These are phyloP conservation scores for Leccinum disarticulatum DNA, from an alignment of 768 basidiomycete genomes.

Conservation along the genomic window DNA sequence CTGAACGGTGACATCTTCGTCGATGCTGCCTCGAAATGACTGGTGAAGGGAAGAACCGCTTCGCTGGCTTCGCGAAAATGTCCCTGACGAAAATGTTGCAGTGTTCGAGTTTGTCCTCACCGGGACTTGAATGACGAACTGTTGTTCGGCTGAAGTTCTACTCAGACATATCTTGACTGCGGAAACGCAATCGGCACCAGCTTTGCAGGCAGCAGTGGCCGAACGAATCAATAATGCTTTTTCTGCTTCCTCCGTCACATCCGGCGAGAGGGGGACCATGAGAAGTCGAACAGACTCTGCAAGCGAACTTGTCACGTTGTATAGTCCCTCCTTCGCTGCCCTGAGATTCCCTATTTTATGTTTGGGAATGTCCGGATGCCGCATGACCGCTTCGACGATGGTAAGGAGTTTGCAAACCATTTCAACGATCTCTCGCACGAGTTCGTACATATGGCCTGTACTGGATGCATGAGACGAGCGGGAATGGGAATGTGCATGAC, in stretches of 20 bases:
- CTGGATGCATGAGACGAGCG: slow-evolving; percentile 88
- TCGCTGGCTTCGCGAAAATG: slow-evolving; percentile 42
- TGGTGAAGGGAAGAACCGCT: slow-evolving; percentile 40
- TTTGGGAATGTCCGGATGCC: slow-evolving; percentile 66
- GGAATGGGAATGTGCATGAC: slow-evolving; percentile 92
- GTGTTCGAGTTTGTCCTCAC: slow-evolving; percentile 44
- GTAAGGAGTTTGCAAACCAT: slow-evolving; percentile 89
- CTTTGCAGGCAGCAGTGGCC: slow-evolving; percentile 86
- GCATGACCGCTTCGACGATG: slow-evolving; percentile 86
- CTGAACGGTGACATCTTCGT: slow-evolving; percentile 64
- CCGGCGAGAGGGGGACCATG: slow-evolving; percentile 47
- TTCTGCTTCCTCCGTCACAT: slow-evolving; percentile 76
- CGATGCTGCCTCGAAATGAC: slow-evolving; percentile 38
- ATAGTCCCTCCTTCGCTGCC: slow-evolving; percentile 76
- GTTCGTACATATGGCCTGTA: slow-evolving; percentile 91
- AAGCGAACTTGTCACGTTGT: slow-evolving; percentile 80
- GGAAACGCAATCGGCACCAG: slow-evolving; percentile 85
- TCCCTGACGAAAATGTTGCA: slow-evolving; percentile 47
- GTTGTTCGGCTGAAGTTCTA: slow-evolving; percentile 57
- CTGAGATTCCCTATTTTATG: slow-evolving; percentile 66
- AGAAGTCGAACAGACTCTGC: slow-evolving; percentile 85
- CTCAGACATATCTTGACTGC: slow-evolving; percentile 82
- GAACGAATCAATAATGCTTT: slow-evolving; percentile 73
- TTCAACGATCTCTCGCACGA: slow-evolving; percentile 93
- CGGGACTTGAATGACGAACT: slow-evolving; percentile 67